A percentile compares a stretch with the other conserved stretches of the same genome.
phyloP scores from a whole-genome alignment of 2,329 filamentous ascomycete species.

The Periconia sp. region DNA sequence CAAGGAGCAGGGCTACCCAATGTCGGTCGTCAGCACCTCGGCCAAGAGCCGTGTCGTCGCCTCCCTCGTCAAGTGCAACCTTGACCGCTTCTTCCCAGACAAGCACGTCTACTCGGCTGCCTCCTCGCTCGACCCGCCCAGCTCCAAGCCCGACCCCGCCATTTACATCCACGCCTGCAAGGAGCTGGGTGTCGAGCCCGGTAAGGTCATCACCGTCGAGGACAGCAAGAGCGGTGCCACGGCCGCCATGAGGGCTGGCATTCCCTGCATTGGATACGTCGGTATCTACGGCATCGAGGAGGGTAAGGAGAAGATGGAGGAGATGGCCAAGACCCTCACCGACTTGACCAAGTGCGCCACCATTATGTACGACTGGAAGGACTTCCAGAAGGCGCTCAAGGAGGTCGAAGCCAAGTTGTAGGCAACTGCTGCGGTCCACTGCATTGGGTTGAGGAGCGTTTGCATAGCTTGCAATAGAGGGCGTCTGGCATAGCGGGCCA shows the following conservation, averaged over 20 bases:
- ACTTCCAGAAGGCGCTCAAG: constrained; percentile 57
- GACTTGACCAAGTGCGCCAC: constrained; percentile 55
- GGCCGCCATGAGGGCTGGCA: constrained; percentile 76
- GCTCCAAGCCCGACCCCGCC: constrained; percentile 87
- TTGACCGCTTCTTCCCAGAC: constrained; percentile 79
- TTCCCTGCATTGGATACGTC: constrained; percentile 84
- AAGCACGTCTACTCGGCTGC: constrained; percentile 83
- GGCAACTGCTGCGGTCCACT: constrained; percentile 11
- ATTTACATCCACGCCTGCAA: constrained; percentile 83
- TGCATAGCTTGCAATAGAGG: no score
- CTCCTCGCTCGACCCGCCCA: constrained; percentile 77
- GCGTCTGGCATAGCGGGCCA: no score
- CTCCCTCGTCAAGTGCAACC: constrained; percentile 77
- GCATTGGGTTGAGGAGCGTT: no score
- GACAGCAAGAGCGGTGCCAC: constrained; percentile 86
- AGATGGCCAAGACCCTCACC: constrained; percentile 57
- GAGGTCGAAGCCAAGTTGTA: constrained; percentile 52
- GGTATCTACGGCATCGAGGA: constrained; percentile 63
- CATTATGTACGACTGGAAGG: constrained; percentile 61
- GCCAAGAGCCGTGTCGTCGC: constrained; percentile 79
- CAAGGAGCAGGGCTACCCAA: constrained; percentile 67
- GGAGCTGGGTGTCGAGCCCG: constrained; percentile 71
- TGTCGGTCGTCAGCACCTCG: constrained; percentile 82
- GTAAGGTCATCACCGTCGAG: constrained; percentile 81
- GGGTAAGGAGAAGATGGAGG: constrained; percentile 49